Percentiles rank a stretch among this genome's conserved stretches.
These are phyloP conservation scores for Coemansia sp. DNA, from an alignment of 192 early-diverging fungal genomes.

Conservation along the genomic window DNA sequence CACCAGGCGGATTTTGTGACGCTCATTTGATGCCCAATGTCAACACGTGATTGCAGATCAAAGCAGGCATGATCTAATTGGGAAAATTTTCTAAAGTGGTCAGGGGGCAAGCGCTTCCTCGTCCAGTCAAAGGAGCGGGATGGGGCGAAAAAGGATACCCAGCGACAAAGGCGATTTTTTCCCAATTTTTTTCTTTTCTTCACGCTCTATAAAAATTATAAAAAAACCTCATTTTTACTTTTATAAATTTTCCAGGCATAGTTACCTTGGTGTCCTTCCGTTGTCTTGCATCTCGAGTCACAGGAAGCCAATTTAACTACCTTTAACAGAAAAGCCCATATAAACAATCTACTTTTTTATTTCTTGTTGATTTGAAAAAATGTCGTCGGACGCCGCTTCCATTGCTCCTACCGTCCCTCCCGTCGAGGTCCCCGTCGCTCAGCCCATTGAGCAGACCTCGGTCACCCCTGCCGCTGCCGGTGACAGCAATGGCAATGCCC, in stretches of 20 bases:
- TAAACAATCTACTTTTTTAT: conserved; percentile 19
- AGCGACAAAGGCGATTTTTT: not conserved
- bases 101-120: not conserved
- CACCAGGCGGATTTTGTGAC: not conserved
- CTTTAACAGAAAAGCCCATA: conserved; percentile 41
- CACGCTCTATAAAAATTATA: conserved; percentile 27
- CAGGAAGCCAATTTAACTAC: conserved; percentile 43
- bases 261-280: conserved; percentile 37
- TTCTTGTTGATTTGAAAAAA: conserved; percentile 18
- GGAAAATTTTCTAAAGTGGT: not conserved
- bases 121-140: not conserved
- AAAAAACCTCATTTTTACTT: conserved; percentile 26
- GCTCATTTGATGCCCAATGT: not conserved
- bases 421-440: conserved; percentile 39
- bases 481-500: conserved; percentile 21
- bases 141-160: not conserved
- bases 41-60: conserved; percentile 10
- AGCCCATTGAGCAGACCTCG: conserved; percentile 5
- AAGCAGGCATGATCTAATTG: not conserved
- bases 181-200: conserved; percentile 8
- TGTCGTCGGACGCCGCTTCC: conserved; percentile 42
- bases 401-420: conserved; percentile 38
- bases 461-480: not conserved
- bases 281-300: conserved; percentile 5
- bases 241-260: conserved; percentile 30